These are phyloP conservation scores for Nitzschia palea DNA, from an alignment of 108 stramenopile species.

Conservation along the genomic window DNA sequence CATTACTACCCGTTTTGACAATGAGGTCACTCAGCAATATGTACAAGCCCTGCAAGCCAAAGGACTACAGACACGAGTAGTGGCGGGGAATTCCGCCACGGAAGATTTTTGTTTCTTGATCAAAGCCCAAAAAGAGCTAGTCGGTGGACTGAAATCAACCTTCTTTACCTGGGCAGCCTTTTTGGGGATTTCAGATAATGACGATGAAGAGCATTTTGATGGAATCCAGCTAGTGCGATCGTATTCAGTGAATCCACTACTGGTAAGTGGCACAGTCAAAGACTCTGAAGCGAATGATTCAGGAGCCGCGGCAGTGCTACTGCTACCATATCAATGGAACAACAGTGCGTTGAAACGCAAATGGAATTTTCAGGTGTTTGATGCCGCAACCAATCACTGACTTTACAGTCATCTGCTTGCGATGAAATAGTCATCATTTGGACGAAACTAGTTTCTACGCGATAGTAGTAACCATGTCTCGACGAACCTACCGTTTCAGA, in stretches of 20 bases:
- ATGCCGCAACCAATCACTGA: neutral
- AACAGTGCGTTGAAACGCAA: neutral
- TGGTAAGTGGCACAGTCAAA: neutral
- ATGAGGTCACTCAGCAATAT: conserved; percentile 17
- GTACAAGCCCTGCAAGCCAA: conserved; percentile 31
- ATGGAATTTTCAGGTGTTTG: conserved; percentile 3
- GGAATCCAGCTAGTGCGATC: neutral
- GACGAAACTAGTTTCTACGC: too few relatives aligned
- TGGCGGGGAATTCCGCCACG: conserved; percentile 26
- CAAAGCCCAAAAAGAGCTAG: conserved; percentile 37
- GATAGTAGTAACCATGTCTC: too few relatives aligned
- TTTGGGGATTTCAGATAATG: conserved; percentile 20
- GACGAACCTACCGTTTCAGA: too few relatives aligned
- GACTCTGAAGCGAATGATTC: too few relatives aligned
- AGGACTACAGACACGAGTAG: conserved; percentile 37
- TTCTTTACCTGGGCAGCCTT: conserved; percentile 45
- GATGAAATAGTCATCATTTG: neutral
- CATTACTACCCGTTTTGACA: conserved; percentile 27
- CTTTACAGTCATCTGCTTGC: neutral
- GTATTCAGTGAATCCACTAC: neutral
- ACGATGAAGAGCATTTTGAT: neutral
- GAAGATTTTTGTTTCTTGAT: conserved; percentile 62
- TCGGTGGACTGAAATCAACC: conserved; percentile 36
- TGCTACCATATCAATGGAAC: conserved; percentile 1
- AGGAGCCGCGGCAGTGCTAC: too few relatives aligned